phyloP scores from a whole-genome alignment of 192 early-diverging fungal species.

The Linderina pennispora region DNA sequence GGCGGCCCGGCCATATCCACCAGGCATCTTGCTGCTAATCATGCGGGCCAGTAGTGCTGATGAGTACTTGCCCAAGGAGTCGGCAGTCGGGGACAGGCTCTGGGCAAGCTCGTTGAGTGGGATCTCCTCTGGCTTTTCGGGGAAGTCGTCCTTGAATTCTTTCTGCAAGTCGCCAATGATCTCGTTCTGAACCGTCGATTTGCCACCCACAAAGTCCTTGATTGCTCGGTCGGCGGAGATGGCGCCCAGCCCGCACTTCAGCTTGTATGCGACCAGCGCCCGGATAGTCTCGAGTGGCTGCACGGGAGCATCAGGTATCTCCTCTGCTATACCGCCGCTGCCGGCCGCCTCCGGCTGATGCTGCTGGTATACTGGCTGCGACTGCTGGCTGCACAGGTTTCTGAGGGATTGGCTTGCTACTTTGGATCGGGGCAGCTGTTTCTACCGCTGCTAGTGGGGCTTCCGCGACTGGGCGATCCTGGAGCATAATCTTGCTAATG shows the following conservation, averaged over 20 bases:
- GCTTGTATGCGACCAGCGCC: slow-evolving; percentile 80
- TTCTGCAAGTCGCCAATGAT: slow-evolving; percentile 91
- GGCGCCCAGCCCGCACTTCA: slow-evolving; percentile 76
- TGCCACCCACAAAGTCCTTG: slow-evolving; percentile 90
- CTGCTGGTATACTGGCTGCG: not conserved
- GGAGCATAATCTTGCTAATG: slow-evolving; percentile 59
- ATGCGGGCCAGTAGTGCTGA: slow-evolving; percentile 70
- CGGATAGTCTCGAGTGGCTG: slow-evolving; percentile 72
- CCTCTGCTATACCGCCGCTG: slow-evolving; percentile 9
- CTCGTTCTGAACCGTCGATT: slow-evolving; percentile 95
- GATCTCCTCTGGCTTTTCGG: slow-evolving; percentile 90
- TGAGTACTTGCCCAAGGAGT: slow-evolving; percentile 78
- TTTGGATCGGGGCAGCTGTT: slow-evolving; percentile 27
- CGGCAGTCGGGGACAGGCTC: slow-evolving; percentile 52
- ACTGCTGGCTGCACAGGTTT: not conserved
- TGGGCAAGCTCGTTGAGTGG: slow-evolving; percentile 76
- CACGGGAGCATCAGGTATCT: slow-evolving; percentile 63
- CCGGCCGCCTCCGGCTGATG: not conserved
- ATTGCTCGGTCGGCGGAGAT: slow-evolving; percentile 59
- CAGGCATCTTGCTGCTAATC: slow-evolving; percentile 87
- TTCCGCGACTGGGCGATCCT: slow-evolving; percentile 1
- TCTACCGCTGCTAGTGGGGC: not conserved
- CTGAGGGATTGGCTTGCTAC: no score
- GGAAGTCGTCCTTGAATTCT: slow-evolving; percentile 77
- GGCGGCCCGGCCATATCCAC: slow-evolving; percentile 73